Percentiles rank a stretch among this genome's conserved stretches.
These are phyloP conservation scores for Colletotrichum nymphaeae DNA, from an alignment of 2,329 filamentous ascomycete genomes.

Conservation along the genomic window DNA sequence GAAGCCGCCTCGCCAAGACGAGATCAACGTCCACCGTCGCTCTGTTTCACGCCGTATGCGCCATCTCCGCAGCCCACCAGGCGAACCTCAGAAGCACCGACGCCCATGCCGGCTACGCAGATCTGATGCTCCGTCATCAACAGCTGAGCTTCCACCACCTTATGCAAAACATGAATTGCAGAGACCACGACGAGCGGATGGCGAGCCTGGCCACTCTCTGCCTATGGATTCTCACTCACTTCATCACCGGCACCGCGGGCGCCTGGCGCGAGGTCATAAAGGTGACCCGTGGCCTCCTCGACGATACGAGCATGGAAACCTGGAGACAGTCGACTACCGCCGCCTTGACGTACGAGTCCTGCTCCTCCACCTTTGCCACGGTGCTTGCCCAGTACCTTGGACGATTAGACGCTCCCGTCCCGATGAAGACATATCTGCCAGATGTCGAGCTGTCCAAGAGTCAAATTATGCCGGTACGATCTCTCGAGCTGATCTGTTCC, in stretches of 20 bases:
- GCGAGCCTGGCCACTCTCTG: slow-evolving; percentile 13
- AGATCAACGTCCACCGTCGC: slow-evolving; percentile 12
- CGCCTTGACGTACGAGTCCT: neutral
- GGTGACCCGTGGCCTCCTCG: slow-evolving; percentile 5
- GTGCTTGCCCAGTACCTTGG: neutral
- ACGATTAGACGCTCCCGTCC: neutral
- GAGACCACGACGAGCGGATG: slow-evolving; percentile 12
- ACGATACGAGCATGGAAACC: neutral
- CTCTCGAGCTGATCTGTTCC: neutral
- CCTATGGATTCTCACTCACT: slow-evolving; percentile 15
- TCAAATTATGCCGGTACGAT: neutral
- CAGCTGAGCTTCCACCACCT: slow-evolving; percentile 17
- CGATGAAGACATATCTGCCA: neutral
- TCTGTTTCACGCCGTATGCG: slow-evolving; percentile 22
- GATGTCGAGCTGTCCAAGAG: neutral
- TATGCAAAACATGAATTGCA: slow-evolving; percentile 3
- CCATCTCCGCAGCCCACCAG: slow-evolving; percentile 14
- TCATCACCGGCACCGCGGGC: slow-evolving; percentile 17
- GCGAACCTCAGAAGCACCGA: neutral
- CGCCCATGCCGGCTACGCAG: neutral
- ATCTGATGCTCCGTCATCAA: slow-evolving; percentile 1
- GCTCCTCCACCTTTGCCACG: neutral
- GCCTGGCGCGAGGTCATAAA: slow-evolving; percentile 24
- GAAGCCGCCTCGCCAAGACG: neutral
- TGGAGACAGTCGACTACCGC: neutral